Percentiles rank a stretch among this genome's conserved stretches.
Evolutionary conservation across 2,329 filamentous ascomycete genomes (phyloP).

Genomic region (Calycina herbarum): DNA sequence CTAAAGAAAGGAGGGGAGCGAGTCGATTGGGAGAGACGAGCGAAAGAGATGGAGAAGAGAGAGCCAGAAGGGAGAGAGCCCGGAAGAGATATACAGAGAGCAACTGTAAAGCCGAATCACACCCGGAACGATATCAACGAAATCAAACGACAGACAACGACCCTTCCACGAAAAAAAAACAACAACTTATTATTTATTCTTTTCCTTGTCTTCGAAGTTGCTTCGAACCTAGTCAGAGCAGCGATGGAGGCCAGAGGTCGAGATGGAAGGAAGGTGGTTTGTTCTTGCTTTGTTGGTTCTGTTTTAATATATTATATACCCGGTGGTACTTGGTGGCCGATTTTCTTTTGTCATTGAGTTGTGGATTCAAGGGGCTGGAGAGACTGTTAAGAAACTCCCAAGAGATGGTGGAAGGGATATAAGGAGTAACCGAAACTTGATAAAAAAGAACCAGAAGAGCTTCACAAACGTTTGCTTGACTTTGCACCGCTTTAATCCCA

Average conservation of each 20-base stretch:
- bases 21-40: background rate
- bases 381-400: background rate
- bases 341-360: background rate
- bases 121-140: background rate
- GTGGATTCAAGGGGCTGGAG: background rate
- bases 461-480: no score
- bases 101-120: background rate
- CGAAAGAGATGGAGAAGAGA: background rate
- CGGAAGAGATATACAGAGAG: background rate
- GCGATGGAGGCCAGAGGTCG: background rate
- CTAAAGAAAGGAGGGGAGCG: background rate
- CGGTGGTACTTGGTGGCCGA: background rate
- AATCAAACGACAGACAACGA: slow-evolving; percentile 1
- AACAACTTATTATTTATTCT: background rate
- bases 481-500: no score
- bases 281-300: background rate
- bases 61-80: background rate
- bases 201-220: background rate
- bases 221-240: background rate
- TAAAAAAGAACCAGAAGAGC: background rate
- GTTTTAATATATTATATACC: background rate
- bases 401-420: background rate
- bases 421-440: background rate
- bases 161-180: background rate
- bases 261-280: background rate